Evolutionary conservation across 208 protist species (phyloP).

Genomic region (Trypanosoma platydactyli): DNA sequence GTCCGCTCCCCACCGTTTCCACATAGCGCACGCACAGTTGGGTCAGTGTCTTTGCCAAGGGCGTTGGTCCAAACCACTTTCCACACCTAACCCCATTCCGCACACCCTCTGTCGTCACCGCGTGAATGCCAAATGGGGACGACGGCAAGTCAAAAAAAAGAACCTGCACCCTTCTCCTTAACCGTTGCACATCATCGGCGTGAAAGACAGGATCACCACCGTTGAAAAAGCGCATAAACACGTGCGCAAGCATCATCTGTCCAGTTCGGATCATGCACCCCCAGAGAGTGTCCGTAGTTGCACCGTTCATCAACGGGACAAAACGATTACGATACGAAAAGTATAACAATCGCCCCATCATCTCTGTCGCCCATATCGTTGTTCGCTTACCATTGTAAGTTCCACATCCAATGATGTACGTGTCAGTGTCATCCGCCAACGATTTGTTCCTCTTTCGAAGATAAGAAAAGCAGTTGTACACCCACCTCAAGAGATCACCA

Average conservation of each 20-base stretch:
- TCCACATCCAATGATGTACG: slow-evolving; percentile 40
- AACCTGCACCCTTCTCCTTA: slow-evolving; percentile 13
- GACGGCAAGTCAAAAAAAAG: slow-evolving; percentile 66
- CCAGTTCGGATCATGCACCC: slow-evolving; percentile 90
- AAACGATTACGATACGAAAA: slow-evolving; percentile 87
- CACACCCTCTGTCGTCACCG: slow-evolving; percentile 44
- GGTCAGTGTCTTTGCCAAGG: slow-evolving; percentile 37
- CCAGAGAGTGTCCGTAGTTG: slow-evolving; percentile 82
- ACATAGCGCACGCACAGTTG: slow-evolving; percentile 25
- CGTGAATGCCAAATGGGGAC: slow-evolving; percentile 75
- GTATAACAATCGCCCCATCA: slow-evolving; percentile 50
- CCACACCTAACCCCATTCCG: slow-evolving; percentile 46
- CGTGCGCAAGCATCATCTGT: slow-evolving; percentile 84
- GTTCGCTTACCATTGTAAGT: slow-evolving; percentile 37
- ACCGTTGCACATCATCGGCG: not conserved
- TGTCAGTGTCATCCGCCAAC: slow-evolving; percentile 22
- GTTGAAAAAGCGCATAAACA: slow-evolving; percentile 46
- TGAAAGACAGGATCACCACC: slow-evolving; percentile 14
- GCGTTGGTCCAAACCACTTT: slow-evolving; percentile 60
- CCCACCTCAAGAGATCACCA: slow-evolving; percentile 36
- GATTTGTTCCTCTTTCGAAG: slow-evolving; percentile 20
- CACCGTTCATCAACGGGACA: slow-evolving; percentile 48
- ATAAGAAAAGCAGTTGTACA: slow-evolving; percentile 37
- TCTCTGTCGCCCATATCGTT: slow-evolving; percentile 32
- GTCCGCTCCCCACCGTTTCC: slow-evolving; percentile 28